These are phyloP conservation scores for Erythrophleum ivorense DNA, from an alignment of 331 rosid genomes.

Conservation along the genomic window DNA sequence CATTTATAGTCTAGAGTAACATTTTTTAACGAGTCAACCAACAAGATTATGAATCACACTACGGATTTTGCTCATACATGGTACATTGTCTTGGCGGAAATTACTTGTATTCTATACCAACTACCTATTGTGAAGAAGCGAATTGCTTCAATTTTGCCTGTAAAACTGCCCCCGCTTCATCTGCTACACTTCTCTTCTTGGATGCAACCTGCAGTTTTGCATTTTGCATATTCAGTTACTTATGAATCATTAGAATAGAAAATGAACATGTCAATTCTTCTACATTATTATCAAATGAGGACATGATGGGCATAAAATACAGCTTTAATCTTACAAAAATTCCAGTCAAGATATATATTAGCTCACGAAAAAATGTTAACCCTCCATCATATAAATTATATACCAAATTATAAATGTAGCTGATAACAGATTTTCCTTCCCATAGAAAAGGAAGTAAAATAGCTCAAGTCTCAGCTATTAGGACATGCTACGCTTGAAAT, in stretches of 20 bases:
- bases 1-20: background rate
- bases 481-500: too few relatives aligned
- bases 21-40: background rate
- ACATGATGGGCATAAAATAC: background rate
- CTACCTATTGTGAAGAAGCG: constrained; percentile 57
- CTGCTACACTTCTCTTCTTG: constrained; percentile 81
- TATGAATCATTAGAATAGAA: background rate
- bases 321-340: background rate
- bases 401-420: too few relatives aligned
- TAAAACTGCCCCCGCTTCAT: constrained; percentile 74
- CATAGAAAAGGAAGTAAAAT: too few relatives aligned
- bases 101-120: constrained; percentile 29
- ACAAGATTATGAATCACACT: background rate
- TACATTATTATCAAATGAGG: background rate
- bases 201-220: constrained; percentile 79
- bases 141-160: constrained; percentile 87
- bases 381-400: too few relatives aligned
- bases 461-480: too few relatives aligned
- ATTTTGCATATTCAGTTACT: constrained; percentile 29
- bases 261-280: background rate
- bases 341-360: background rate
- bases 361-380: too few relatives aligned
- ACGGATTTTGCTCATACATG: constrained; percentile 35
- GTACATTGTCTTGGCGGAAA: constrained; percentile 38
- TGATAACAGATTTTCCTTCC: too few relatives aligned